Base-by-base conservation (phyloP, 768 basidiomycete genomes). In the Psilocybe tampanensis region DNA sequence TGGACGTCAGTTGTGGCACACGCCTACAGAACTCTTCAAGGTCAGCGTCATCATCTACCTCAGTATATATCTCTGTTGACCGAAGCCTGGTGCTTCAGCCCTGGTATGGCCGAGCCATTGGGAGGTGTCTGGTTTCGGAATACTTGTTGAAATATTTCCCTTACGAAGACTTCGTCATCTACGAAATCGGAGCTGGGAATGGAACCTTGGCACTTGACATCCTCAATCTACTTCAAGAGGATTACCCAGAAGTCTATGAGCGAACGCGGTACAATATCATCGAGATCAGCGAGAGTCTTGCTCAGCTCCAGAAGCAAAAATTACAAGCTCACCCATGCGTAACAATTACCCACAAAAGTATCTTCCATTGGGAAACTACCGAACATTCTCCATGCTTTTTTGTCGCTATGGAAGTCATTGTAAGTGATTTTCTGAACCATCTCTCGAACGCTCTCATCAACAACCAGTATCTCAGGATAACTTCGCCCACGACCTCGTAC, bases 171-270 rank as follows among this genome's bases (percentile, higher is more conserved):
- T 87, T 98, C 62, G 84, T 92, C 60, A 88, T 99, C 51, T 98
- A 98, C 77, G 97, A 99, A 72, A 90, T 99, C 64, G 97, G 97
- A 33, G 97, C 95, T 2, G 97, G 97, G 41, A 99, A 99, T 66
- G 97, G 97, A 12, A 96, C 96, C 1, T 80, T 99, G 55, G 95
- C 96, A 26, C 74, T 84, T 72, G 89, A 98, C 69, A 86, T 97
- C 51, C 86, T 99, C 55, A 81, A 92, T 69, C 92, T 85, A 65
- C 72, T 99, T 26, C 84, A 80, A 19, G 80, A 84, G 45, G 76
- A 86, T 41, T 86, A 95, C 66, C 94, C 94, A 0, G 94, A 95
- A 36, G 94, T 98, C 3, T 98, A 95, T 70, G 92, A 94, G 56
- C 84, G 94, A 18, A 97, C 95, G 17, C 83, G 84, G 15, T 99